A percentile compares a stretch with the other conserved stretches of the same genome.
Conservation (phyloP, 2,329 filamentous ascomycete genomes). For the Akanthomyces lecanii region DNA sequence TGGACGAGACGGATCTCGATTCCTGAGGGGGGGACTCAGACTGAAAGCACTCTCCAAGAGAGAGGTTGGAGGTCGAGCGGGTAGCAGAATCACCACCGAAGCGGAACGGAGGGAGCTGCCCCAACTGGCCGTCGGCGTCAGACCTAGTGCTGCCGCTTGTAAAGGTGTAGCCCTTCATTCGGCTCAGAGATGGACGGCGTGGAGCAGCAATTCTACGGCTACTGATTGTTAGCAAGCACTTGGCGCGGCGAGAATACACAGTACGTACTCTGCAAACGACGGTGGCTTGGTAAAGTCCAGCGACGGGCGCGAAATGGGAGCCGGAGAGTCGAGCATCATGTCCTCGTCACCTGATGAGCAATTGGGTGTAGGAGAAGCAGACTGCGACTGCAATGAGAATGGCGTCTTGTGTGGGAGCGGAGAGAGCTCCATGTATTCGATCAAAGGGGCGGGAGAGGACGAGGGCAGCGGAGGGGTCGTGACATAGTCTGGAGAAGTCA, state of each 20-base stretch:
- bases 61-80: slow-evolving; percentile 43
- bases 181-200: slow-evolving; percentile 68
- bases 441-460: slow-evolving; percentile 70
- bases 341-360: slow-evolving; percentile 43
- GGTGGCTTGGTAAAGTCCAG: slow-evolving; percentile 46
- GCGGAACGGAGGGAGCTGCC: slow-evolving; percentile 67
- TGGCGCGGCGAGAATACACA: slow-evolving; percentile 18
- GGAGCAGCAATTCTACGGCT: slow-evolving; percentile 65
- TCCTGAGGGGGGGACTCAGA: slow-evolving; percentile 70
- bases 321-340: slow-evolving; percentile 55
- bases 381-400: slow-evolving; percentile 60
- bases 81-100: slow-evolving; percentile 51
- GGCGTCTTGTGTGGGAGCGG: slow-evolving; percentile 83
- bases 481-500: slow-evolving; percentile 54
- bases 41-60: slow-evolving; percentile 75
- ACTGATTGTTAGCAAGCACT: slow-evolving; percentile 25
- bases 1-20: slow-evolving; percentile 55
- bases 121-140: slow-evolving; percentile 59
- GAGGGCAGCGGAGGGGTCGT: slow-evolving; percentile 80
- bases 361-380: slow-evolving; percentile 69
- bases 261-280: slow-evolving; percentile 49
- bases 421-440: slow-evolving; percentile 89
- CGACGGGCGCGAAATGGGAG: slow-evolving; percentile 42
- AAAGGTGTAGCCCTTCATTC: slow-evolving; percentile 71
- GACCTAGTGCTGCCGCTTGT: slow-evolving; percentile 58